Conservation (phyloP, 495 filamentous ascomycete species). For the Alectoria sarmentosa region DNA sequence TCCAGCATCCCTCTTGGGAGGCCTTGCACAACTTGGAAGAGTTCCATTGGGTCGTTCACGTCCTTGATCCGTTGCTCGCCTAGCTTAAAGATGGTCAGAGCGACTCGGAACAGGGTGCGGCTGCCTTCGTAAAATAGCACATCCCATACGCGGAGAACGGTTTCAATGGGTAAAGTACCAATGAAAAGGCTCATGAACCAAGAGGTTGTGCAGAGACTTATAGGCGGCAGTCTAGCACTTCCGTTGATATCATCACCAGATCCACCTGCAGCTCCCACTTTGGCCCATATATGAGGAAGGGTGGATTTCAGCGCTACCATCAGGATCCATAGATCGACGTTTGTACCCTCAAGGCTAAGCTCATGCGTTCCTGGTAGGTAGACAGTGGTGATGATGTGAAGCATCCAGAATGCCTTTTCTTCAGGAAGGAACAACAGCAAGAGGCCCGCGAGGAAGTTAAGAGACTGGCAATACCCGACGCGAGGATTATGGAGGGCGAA, state of each 20-base stretch:
- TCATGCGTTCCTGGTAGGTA: constrained; percentile 93
- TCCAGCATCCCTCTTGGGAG: constrained; percentile 77
- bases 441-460: constrained; percentile 95
- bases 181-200: constrained; percentile 99
- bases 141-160: constrained; percentile 89
- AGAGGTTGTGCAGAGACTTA: constrained; percentile 87
- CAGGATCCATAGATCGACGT: constrained; percentile 89
- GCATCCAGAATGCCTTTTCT: constrained; percentile 90
- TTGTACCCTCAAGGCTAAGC: constrained; percentile 83
- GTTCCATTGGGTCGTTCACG: constrained; percentile 86
- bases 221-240: constrained; percentile 67
- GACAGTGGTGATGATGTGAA: constrained; percentile 81
- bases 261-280: constrained; percentile 64
- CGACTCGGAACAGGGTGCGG: constrained; percentile 90
- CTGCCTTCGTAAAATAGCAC: constrained; percentile 92
- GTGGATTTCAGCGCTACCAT: constrained; percentile 78
- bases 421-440: constrained; percentile 89
- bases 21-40: constrained; percentile 91
- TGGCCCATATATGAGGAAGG: constrained; percentile 81
- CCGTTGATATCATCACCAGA: constrained; percentile 29
- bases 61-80: constrained; percentile 75
- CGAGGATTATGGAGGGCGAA: constrained; percentile 84
- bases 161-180: constrained; percentile 84
- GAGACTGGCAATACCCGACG: constrained; percentile 92
- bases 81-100: constrained; percentile 86